Evolutionary conservation across 805 yeast species (phyloP).

Genomic region (Sugiyamaella lignohabitans): DNA sequence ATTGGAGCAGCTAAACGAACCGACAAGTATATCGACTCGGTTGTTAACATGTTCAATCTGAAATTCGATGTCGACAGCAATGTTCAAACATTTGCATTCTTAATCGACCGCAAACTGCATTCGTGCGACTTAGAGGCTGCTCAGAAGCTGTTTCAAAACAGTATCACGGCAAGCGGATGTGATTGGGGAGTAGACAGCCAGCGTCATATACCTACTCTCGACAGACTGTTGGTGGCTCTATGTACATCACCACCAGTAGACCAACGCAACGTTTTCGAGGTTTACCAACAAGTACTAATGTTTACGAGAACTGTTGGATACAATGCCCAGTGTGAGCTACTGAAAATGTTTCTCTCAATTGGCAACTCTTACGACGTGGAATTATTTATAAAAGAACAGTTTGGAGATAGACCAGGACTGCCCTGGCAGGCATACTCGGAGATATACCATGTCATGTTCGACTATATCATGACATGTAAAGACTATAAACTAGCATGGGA

Average conservation of each 20-base stretch:
- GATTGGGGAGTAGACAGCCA: constrained; percentile 40
- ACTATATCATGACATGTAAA: constrained; percentile 37
- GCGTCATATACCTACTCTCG: constrained; percentile 23
- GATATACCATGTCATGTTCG: constrained; percentile 39
- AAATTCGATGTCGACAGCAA: constrained; percentile 32
- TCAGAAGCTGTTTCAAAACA: constrained; percentile 31
- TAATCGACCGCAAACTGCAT: constrained; percentile 33
- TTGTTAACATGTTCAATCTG: constrained; percentile 30
- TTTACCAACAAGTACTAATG: constrained; percentile 39
- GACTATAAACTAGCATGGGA: constrained; percentile 47
- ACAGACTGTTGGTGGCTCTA: constrained; percentile 28
- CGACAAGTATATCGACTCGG: constrained; percentile 18
- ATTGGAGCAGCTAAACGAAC: constrained; percentile 24
- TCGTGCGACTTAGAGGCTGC: constrained; percentile 29
- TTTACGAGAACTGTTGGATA: constrained; percentile 36
- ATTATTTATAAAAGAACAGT: constrained; percentile 39
- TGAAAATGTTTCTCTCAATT: constrained; percentile 32
- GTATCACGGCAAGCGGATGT: constrained; percentile 36
- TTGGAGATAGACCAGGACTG: constrained; percentile 29
- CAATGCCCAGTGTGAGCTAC: constrained; percentile 36
- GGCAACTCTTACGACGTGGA: constrained; percentile 36
- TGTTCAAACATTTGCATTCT: constrained; percentile 33
- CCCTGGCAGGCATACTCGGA: constrained; percentile 30
- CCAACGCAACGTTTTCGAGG: constrained; percentile 26
- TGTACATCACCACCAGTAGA: constrained; percentile 25